Conservation (phyloP, 345 rosid species). For the Eucalyptus cloeziana region DNA sequence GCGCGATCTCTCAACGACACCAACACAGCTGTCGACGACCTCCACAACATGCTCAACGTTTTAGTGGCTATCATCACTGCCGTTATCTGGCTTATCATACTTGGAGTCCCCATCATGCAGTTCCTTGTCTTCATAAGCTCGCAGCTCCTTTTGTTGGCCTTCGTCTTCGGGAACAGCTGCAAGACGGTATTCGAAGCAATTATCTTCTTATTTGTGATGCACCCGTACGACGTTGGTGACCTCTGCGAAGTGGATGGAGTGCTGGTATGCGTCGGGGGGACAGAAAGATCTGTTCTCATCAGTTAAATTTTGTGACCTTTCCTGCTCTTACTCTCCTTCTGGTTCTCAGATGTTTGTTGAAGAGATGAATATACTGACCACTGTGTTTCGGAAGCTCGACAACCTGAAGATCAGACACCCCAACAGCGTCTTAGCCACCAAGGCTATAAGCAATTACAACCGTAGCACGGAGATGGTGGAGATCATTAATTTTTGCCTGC, state of each 20-base stretch:
- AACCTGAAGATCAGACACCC: constrained; percentile 37
- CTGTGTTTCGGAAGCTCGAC: constrained; percentile 25
- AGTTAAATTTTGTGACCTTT: background rate
- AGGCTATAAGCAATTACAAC: constrained; percentile 32
- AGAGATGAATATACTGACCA: constrained; percentile 49
- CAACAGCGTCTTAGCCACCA: constrained; percentile 23
- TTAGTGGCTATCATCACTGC: constrained; percentile 11
- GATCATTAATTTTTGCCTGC: constrained; percentile 24
- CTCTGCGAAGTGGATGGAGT: constrained; percentile 38
- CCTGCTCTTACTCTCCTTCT: background rate
- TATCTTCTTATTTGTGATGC: constrained; percentile 41
- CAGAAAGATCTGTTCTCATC: background rate
- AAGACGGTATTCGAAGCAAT: constrained; percentile 41
- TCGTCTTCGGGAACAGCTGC: constrained; percentile 41
- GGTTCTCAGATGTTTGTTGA: constrained; percentile 29
- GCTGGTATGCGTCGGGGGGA: constrained; percentile 4
- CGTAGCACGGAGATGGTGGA: constrained; percentile 39
- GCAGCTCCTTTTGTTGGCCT: constrained; percentile 29
- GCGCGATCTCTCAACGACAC: constrained; percentile 39
- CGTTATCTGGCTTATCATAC: constrained; percentile 34
- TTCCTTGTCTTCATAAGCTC: constrained; percentile 43
- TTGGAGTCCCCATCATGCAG: constrained; percentile 28
- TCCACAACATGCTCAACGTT: constrained; percentile 30
- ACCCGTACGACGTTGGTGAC: constrained; percentile 44
- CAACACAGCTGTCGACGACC: constrained; percentile 41